A percentile compares a stretch with the other conserved stretches of the same genome.
phyloP scores from a whole-genome alignment of 2,329 filamentous ascomycete species.

The Reticulascus tulasneorum region DNA sequence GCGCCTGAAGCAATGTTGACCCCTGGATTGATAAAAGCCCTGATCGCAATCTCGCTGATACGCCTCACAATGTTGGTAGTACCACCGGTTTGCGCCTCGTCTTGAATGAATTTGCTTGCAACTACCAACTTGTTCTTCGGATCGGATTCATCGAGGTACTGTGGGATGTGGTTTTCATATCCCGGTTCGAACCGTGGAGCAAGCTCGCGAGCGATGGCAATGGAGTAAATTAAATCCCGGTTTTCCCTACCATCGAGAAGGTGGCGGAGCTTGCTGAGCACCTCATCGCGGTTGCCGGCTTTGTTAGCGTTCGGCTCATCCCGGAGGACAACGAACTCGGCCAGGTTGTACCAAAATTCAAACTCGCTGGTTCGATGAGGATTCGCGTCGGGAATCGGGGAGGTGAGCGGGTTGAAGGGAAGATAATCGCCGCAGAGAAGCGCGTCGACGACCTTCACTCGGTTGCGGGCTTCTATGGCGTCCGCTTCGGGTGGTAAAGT shows the following conservation, averaged over 20 bases:
- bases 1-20: constrained; percentile 35
- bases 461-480: constrained; percentile 59
- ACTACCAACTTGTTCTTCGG: constrained; percentile 64
- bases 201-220: constrained; percentile 74
- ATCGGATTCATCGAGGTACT: constrained; percentile 63
- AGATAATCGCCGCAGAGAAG: constrained; percentile 71
- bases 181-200: constrained; percentile 61
- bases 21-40: constrained; percentile 54
- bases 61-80: constrained; percentile 70
- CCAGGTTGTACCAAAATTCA: constrained; percentile 80
- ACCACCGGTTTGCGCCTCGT: constrained; percentile 62
- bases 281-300: constrained; percentile 57
- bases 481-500: constrained; percentile 52
- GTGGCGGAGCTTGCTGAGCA: constrained; percentile 61
- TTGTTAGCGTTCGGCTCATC: constrained; percentile 48
- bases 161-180: constrained; percentile 51
- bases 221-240: constrained; percentile 84
- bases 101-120: constrained; percentile 65
- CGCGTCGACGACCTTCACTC: constrained; percentile 72
- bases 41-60: constrained; percentile 63
- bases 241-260: constrained; percentile 80
- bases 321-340: constrained; percentile 58
- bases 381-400: constrained; percentile 46
- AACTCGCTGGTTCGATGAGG: constrained; percentile 58
- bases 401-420: constrained; percentile 49